A percentile compares a stretch with the other conserved stretches of the same genome.
These are phyloP conservation scores for Fomitiporia mediterranea DNA, from an alignment of 1,284 basidiomycete species.

Conservation along the genomic window DNA sequence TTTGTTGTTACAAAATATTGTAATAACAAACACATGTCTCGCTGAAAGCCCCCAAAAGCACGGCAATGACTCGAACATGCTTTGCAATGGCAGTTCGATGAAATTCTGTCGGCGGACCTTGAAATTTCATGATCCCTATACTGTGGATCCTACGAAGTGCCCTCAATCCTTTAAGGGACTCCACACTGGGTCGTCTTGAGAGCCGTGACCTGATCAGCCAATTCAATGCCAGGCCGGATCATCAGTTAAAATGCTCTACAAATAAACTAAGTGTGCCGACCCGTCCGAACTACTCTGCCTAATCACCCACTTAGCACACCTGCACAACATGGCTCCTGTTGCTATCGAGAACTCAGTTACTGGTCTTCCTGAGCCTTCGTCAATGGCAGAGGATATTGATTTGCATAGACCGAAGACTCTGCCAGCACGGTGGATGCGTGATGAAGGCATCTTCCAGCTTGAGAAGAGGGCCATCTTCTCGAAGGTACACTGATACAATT, in stretches of 20 bases:
- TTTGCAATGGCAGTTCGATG: not conserved
- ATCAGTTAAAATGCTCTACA: not conserved
- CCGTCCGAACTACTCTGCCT: not conserved
- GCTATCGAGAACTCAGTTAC: not conserved
- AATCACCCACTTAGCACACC: not conserved
- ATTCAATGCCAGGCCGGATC: too few relatives aligned
- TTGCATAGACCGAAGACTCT: constrained; percentile 13
- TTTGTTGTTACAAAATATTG: not conserved
- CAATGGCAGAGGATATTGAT: not conserved
- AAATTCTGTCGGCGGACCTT: not conserved
- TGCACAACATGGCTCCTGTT: constrained; percentile 9
- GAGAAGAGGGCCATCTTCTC: constrained; percentile 28
- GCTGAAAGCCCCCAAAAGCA: too few relatives aligned
- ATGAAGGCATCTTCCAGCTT: constrained; percentile 22
- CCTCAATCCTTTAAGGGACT: not conserved
- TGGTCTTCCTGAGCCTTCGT: not conserved
- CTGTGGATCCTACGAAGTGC: not conserved
- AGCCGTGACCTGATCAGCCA: too few relatives aligned
- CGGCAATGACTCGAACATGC: not conserved
- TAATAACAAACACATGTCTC: not conserved
- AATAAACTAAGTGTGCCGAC: not conserved
- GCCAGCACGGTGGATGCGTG: constrained; percentile 18
- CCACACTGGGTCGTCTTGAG: too few relatives aligned
- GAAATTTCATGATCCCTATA: not conserved
- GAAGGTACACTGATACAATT: constrained; percentile 17